Evolutionary conservation across 805 yeast species (phyloP).

Genomic region (Priceomyces haplophilus): DNA sequence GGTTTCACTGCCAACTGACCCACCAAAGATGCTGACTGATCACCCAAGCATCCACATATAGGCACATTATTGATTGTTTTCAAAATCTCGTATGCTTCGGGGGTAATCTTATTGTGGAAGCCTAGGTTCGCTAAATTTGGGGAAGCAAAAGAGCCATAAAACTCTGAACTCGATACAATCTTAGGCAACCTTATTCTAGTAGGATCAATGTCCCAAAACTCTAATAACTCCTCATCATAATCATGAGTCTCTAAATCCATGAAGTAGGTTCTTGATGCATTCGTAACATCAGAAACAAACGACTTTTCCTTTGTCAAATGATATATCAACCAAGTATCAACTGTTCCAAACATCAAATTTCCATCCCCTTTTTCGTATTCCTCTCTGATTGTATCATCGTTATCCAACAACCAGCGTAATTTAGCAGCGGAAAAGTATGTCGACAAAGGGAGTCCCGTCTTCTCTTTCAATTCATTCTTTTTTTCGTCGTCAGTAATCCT

Average conservation of each 20-base stretch:
- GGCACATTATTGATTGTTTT: constrained; percentile 59
- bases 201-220: constrained; percentile 77
- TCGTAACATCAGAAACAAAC: constrained; percentile 82
- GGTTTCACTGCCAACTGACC: constrained; percentile 84
- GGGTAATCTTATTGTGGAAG: constrained; percentile 49
- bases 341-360: constrained; percentile 84
- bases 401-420: constrained; percentile 84
- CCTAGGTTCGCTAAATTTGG: constrained; percentile 57
- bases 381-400: constrained; percentile 60
- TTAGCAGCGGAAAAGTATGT: constrained; percentile 92
- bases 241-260: constrained; percentile 75
- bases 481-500: constrained; percentile 51
- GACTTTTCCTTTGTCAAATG: constrained; percentile 69
- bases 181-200: constrained; percentile 65
- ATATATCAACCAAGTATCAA: constrained; percentile 91
- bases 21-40: constrained; percentile 89
- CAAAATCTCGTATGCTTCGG: constrained; percentile 50
- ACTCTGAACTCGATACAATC: constrained; percentile 74
- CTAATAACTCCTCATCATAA: constrained; percentile 73
- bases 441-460: constrained; percentile 83
- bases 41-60: constrained; percentile 88
- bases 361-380: constrained; percentile 71
- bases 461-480: constrained; percentile 55
- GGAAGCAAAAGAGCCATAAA: constrained; percentile 66
- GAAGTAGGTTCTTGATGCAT: constrained; percentile 88